Conservation (phyloP, 2,329 filamentous ascomycete species). For the Neodidymelliopsis sp. region DNA sequence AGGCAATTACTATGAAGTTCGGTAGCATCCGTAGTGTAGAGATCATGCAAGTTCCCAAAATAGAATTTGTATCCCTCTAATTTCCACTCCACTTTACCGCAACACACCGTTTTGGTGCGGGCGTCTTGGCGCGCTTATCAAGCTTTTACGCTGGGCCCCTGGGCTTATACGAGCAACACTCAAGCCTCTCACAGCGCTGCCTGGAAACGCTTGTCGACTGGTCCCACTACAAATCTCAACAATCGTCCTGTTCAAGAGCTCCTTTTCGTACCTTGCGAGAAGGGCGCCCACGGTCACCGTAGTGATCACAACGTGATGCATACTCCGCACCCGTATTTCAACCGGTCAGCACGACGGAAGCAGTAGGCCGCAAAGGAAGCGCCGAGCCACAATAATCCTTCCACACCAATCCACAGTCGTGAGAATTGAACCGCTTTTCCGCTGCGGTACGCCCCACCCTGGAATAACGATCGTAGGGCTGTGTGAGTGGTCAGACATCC, state of each 20-base stretch:
- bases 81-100: conserved; percentile 12
- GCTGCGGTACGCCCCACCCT: conserved; percentile 1
- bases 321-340: not conserved
- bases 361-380: not conserved
- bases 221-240: too few species aligned
- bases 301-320: not conserved
- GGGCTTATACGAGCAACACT: conserved; percentile 7
- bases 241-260: too few species aligned
- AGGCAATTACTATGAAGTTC: not conserved
- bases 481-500: not conserved
- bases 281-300: too few species aligned
- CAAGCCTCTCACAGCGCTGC: conserved; percentile 3
- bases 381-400: too few species aligned
- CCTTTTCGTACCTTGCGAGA: too few species aligned
- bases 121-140: conserved; percentile 7
- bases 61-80: not conserved
- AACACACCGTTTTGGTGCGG: not conserved
- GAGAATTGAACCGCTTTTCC: conserved; percentile 20
- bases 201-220: conserved; percentile 3
- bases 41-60: conserved; percentile 1
- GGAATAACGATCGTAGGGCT: conserved; percentile 8
- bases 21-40: not conserved
- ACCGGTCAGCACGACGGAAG: conserved; percentile 12
- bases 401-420: not conserved
- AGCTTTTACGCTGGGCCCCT: conserved; percentile 14